These are phyloP conservation scores for Marasmius oreades DNA, from an alignment of 1,284 basidiomycete genomes.

Conservation along the genomic window DNA sequence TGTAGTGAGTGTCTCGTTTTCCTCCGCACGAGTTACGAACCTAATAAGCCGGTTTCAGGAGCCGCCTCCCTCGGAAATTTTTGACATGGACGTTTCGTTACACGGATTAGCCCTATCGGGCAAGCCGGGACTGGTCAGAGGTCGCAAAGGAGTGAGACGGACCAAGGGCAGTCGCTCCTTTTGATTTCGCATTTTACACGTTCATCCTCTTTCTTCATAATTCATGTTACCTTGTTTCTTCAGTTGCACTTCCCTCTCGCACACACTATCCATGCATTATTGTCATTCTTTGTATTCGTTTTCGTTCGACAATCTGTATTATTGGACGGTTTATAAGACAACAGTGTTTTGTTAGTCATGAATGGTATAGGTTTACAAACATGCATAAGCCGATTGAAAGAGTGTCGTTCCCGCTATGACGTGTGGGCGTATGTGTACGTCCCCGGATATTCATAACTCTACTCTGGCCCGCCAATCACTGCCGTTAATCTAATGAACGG, in stretches of 20 bases:
- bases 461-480: neutral
- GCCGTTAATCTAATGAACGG: neutral
- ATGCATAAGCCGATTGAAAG: too few relatives aligned
- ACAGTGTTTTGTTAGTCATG: too few relatives aligned
- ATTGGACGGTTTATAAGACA: too few relatives aligned
- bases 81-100: slow-evolving; percentile 4
- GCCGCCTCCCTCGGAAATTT: neutral
- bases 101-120: slow-evolving; percentile 4
- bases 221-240: neutral
- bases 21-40: neutral
- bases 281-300: too few relatives aligned
- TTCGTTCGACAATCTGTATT: too few relatives aligned
- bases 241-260: too few relatives aligned
- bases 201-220: neutral
- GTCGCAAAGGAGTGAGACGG: slow-evolving; percentile 6
- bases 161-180: neutral
- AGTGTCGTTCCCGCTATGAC: too few relatives aligned
- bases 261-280: too few relatives aligned
- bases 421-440: too few relatives aligned
- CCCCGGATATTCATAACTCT: neutral
- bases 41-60: neutral
- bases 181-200: neutral
- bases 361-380: too few relatives aligned
- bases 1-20: neutral
- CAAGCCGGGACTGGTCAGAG: slow-evolving; percentile 2